Evolutionary conservation across 441 rosid genomes (phyloP), one percentile per base, ranked within the genome.

Genomic region (Euphorbia schlechtendalii): DNA sequence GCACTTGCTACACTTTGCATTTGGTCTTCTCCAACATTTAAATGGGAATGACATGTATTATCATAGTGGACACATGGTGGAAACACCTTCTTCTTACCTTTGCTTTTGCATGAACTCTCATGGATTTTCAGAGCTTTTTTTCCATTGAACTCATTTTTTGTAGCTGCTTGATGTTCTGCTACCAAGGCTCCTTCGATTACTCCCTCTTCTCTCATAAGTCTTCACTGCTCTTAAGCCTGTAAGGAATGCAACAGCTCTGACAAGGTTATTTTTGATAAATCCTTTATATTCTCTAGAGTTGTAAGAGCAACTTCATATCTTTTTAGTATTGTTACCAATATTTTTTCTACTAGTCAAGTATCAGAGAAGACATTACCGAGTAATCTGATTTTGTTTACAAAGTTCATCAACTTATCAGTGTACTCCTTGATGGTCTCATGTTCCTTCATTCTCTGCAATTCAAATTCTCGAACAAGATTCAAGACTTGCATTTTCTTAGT

Each of bases 251-350:
- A 5, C 14, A 67, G 18, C 27, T 56, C 20, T 8, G 65, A 43
- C 20, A 46, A 28, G 9, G 43, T 8, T 46, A 67, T 58, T 7
- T 18, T 67, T 43, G 57, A 56, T 62, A 66, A 21, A 28, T 66
- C 69, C 15, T 43, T 66, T 10, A 54, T 2, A 12, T 55, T 55
- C 7, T 55, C 59, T 0, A 55, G 12, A 0, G 36, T 5, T 10
- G 36, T 21, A 14, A 55, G 56, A 13, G 28, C 21, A 7, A 28
- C 64, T 8, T 61, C 52, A 41, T n/a, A 60, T 25, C 52, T 61
- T 40, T 61, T 49, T 36, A 6, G 52, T 1, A 38, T 10, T 0
- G 30, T 61, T 0, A 61, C 7, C 8, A 61, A 18, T 8, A 63
- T 48, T 25, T 63, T 63, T 9, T 48, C 5, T 1, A 63, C 56